Evolutionary conservation across 352 stramenopile genomes (phyloP), one percentile per base, ranked within the genome.

Genomic region (Phytophthora meadii): DNA sequence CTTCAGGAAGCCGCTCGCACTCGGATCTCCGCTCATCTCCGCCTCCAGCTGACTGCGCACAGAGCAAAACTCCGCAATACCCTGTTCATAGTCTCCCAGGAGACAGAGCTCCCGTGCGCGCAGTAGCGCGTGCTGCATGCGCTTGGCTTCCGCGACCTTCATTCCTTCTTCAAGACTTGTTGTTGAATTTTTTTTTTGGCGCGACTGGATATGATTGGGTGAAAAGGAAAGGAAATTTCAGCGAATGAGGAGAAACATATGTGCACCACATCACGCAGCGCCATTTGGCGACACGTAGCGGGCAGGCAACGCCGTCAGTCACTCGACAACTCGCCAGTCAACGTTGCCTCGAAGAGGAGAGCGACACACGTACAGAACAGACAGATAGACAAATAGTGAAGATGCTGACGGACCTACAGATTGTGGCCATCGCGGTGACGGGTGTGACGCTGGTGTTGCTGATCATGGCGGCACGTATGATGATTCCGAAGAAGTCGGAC

Each of bases 351-450:
- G 39, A 10, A 57, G 27, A 30, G 27, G 27, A 30, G 27, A 12
- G 24, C 54, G 49, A 61, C 24, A 60, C 25, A 39, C 34, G 30
- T 36, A 36, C 30, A 36, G 30, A 36, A 57, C 41, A 46, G 37
- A 41, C 37, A 61, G 15, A 46, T 42, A 58, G 5, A 70, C 63
- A 28, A 41, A 57, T 8, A 84, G 77, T 64, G 39, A 60, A 34
- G 52, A 81, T 78, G 68, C 47, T 89, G 60, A 82, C 76, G 17
- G 87, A 93, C 42, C 76, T 95, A 56, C 81, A 95, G 79, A 76
- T 91, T 49, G 82, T 92, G 49, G 82, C 83, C 34, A 68, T 82
- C 36, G 57, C 72, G 14, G 78, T 95, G 70, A 87, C 85, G 45
- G 72, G 68, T 34, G 56, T 90, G 48, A 87, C 81, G 39, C 17